Conservation (phyloP, 1,284 basidiomycete species). For the Phellopilus nigrolimitatus region DNA sequence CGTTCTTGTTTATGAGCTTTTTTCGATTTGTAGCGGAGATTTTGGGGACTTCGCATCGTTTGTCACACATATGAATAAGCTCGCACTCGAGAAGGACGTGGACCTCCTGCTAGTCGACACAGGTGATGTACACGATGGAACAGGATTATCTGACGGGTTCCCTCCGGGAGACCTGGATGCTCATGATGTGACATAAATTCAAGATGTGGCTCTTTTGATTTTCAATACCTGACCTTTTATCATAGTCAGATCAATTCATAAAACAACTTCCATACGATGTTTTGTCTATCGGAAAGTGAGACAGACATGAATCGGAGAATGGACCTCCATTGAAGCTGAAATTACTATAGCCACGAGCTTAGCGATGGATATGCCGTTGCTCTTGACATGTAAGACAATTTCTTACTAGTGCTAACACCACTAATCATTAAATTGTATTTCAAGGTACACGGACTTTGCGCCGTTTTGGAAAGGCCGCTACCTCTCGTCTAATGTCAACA, state of each 20-base stretch:
- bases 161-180: conserved; percentile 64
- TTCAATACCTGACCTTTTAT: conserved; percentile 6
- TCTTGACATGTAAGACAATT: conserved; percentile 8
- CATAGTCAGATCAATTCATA: conserved; percentile 65
- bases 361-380: conserved; percentile 17
- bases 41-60: conserved; percentile 81
- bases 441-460: conserved; percentile 48
- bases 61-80: conserved; percentile 74
- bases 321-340: background rate
- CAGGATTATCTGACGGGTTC: conserved; percentile 69
- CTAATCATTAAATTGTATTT: background rate
- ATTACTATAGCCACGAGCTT: conserved; percentile 8
- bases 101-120: conserved; percentile 69
- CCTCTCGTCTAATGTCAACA: conserved; percentile 81
- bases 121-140: conserved; percentile 79
- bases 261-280: conserved; percentile 76
- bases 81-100: conserved; percentile 61
- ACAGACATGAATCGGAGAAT: conserved; percentile 12
- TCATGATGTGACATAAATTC: conserved; percentile 48
- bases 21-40: conserved; percentile 45
- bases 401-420: background rate
- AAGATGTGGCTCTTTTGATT: background rate
- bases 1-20: background rate
- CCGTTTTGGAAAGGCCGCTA: conserved; percentile 71
- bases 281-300: conserved; percentile 79